A percentile compares a stretch with the other conserved stretches of the same genome.
These are phyloP conservation scores for Eucalyptus victrix DNA, from an alignment of 345 rosid species.

Conservation along the genomic window DNA sequence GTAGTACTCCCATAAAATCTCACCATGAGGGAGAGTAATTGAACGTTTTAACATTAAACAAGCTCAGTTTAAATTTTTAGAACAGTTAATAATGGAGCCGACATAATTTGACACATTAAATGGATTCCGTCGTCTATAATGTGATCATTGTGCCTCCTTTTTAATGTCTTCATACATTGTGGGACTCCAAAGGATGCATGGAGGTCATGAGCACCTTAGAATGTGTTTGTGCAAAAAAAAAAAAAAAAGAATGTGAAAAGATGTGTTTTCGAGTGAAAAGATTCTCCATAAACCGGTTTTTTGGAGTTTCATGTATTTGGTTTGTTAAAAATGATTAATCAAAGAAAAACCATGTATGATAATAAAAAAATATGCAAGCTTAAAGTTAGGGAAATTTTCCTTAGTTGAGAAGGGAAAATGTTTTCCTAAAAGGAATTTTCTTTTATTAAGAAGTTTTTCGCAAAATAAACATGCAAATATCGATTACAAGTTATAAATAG, in stretches of 20 bases:
- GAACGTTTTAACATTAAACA: too few species aligned
- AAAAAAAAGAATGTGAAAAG: too few species aligned
- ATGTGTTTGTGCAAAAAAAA: not conserved
- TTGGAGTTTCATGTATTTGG: not conserved
- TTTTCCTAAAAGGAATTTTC: not conserved
- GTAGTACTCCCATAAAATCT: too few species aligned
- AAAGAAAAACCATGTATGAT: not conserved
- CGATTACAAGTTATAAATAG: not conserved
- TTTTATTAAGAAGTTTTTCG: not conserved
- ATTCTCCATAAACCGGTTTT: fast-evolving
- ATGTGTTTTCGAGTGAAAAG: too few species aligned
- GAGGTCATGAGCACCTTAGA: not conserved
- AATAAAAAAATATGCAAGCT: not conserved
- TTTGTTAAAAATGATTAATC: not conserved
- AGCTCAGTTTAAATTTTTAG: too few species aligned
- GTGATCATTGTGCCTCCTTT: not conserved
- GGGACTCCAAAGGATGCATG: fast-evolving
- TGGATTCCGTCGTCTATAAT: not conserved
- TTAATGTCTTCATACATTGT: not conserved
- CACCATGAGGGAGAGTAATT: fast-evolving
- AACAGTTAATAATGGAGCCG: fast-evolving
- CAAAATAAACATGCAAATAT: not conserved
- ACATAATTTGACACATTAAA: not conserved
- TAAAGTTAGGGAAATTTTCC: not conserved
- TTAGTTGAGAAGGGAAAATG: not conserved